These are phyloP conservation scores for Pseudocercospora eumusae DNA, from an alignment of 2,329 filamentous ascomycete species.

Conservation along the genomic window DNA sequence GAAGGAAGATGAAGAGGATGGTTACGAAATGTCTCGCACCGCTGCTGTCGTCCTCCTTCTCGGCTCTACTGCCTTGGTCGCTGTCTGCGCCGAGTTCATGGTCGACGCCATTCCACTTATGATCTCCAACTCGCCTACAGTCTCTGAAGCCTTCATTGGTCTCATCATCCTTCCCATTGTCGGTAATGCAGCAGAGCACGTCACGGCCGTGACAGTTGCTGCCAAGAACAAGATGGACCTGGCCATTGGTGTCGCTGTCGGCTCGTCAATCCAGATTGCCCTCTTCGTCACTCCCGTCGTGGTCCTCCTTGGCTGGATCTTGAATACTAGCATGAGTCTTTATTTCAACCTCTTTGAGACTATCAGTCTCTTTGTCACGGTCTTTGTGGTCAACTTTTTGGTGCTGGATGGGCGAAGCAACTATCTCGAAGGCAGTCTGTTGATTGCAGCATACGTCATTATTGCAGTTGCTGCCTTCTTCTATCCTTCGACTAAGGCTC, in stretches of 20 bases:
- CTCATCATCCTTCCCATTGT: constrained; percentile 79
- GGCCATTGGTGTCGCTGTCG: constrained; percentile 77
- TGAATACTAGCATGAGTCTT: constrained; percentile 68
- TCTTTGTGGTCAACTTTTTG: constrained; percentile 82
- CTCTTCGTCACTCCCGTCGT: constrained; percentile 76
- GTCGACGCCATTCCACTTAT: constrained; percentile 72
- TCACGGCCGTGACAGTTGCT: constrained; percentile 76
- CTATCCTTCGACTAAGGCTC: constrained; percentile 48
- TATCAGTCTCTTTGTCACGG: constrained; percentile 76
- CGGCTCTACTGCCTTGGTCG: constrained; percentile 58
- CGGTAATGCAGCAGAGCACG: constrained; percentile 81
- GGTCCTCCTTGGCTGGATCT: constrained; percentile 76
- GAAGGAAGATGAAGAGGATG: constrained; percentile 33
- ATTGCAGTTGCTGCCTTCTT: constrained; percentile 63
- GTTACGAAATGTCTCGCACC: constrained; percentile 57
- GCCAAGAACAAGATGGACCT: constrained; percentile 85
- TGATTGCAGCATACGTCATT: constrained; percentile 77
- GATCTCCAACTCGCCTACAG: constrained; percentile 57
- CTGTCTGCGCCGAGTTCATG: constrained; percentile 69
- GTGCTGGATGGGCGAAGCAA: constrained; percentile 81
- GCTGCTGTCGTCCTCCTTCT: constrained; percentile 58
- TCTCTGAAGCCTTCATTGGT: constrained; percentile 75
- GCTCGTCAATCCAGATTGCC: constrained; percentile 78
- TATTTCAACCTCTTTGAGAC: constrained; percentile 65
- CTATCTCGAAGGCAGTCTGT: constrained; percentile 74